phyloP scores from a whole-genome alignment of 1,139 yeast genomes.

The Petasospora fabianii region DNA sequence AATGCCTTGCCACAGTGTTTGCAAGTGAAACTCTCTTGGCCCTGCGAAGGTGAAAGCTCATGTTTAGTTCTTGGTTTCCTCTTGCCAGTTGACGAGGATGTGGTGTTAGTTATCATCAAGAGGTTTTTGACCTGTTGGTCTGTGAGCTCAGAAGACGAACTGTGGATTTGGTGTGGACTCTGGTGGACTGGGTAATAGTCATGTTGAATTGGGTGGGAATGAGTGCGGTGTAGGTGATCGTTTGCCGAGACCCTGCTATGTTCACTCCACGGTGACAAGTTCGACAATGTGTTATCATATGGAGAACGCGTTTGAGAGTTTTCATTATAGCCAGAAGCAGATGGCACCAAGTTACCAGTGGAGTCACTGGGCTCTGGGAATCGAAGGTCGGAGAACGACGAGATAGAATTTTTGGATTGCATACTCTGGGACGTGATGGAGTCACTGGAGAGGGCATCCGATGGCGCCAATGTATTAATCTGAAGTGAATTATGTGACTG shows the following conservation, averaged over 20 bases:
- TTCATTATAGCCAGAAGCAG: background rate
- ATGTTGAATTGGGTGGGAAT: background rate
- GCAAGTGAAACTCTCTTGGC: slow-evolving; percentile 36
- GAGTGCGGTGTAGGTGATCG: background rate
- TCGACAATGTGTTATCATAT: background rate
- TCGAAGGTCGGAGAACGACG: slow-evolving; percentile 7
- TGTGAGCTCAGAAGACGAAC: slow-evolving; percentile 5
- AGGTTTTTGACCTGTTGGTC: slow-evolving; percentile 14
- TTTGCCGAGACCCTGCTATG: background rate
- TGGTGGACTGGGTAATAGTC: background rate
- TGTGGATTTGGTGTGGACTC: background rate
- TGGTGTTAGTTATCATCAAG: slow-evolving; percentile 6
- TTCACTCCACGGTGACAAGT: background rate
- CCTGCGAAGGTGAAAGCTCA: background rate
- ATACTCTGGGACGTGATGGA: slow-evolving; percentile 9
- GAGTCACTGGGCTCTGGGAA: slow-evolving; percentile 7
- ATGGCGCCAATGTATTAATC: too few relatives aligned
- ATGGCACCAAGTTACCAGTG: background rate
- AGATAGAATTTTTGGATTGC: slow-evolving; percentile 8
- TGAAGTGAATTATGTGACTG: too few relatives aligned
- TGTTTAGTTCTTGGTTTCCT: slow-evolving; percentile 9
- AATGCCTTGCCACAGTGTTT: slow-evolving; percentile 47
- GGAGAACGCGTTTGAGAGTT: background rate
- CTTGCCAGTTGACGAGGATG: slow-evolving; percentile 11
- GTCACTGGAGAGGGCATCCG: slow-evolving; percentile 4